phyloP scores from a whole-genome alignment of 768 basidiomycete species.

The Pholiota molesta region DNA sequence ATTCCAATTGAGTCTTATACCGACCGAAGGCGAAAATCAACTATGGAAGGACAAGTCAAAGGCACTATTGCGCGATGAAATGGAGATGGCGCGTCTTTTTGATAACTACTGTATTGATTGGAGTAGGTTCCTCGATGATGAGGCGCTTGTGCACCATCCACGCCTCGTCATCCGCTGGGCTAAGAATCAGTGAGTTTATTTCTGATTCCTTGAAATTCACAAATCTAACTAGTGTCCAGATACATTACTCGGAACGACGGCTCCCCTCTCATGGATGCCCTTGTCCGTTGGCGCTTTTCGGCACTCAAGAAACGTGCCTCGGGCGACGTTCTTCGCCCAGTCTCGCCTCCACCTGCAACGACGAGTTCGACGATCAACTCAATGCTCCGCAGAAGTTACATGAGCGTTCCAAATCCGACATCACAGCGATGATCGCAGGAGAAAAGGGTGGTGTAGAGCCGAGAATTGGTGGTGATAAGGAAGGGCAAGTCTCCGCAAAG shows the following conservation, averaged over 20 bases:
- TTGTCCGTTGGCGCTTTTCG: constrained; percentile 64
- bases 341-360: constrained; percentile 17
- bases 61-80: constrained; percentile 39
- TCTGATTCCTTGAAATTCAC: neutral
- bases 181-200: constrained; percentile 56
- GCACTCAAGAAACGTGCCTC: constrained; percentile 18
- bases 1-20: constrained; percentile 78
- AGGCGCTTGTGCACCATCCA: constrained; percentile 59
- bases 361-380: constrained; percentile 4
- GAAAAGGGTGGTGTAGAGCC: constrained; percentile 11
- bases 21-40: constrained; percentile 21
- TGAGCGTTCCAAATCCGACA: constrained; percentile 21
- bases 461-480: neutral
- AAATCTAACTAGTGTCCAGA: constrained; percentile 33
- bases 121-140: constrained; percentile 65
- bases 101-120: constrained; percentile 66
- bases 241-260: constrained; percentile 79
- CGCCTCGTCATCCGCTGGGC: constrained; percentile 77
- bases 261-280: constrained; percentile 74
- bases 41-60: constrained; percentile 24
- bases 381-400: constrained; percentile 10
- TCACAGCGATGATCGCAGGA: constrained; percentile 5
- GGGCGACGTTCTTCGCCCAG: constrained; percentile 18
- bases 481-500: constrained; percentile 18
- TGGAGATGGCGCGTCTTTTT: constrained; percentile 60